phyloP scores from a whole-genome alignment of 2,329 filamentous ascomycete species.

The Westerdykella ornata region DNA sequence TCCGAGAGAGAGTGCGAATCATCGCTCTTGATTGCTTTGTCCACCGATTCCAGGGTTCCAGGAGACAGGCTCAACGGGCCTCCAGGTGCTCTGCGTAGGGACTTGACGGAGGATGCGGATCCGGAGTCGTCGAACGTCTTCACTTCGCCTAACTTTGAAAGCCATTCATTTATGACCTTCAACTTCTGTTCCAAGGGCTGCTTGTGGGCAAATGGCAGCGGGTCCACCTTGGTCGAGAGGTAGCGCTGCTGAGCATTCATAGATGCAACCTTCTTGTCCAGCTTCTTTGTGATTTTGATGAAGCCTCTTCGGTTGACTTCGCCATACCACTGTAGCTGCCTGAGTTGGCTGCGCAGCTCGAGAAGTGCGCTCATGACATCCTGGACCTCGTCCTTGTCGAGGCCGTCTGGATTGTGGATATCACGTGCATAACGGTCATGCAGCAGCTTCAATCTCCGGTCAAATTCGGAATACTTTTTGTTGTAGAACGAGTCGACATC shows the following conservation, averaged over 20 bases:
- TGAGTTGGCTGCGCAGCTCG: slow-evolving; percentile 76
- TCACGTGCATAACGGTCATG: slow-evolving; percentile 79
- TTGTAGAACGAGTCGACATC: slow-evolving; percentile 96
- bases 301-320: slow-evolving; percentile 95
- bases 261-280: slow-evolving; percentile 85
- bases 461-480: slow-evolving; percentile 81
- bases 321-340: slow-evolving; percentile 95
- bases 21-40: slow-evolving; percentile 65
- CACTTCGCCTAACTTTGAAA: slow-evolving; percentile 71
- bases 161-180: slow-evolving; percentile 79
- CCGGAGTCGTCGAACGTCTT: slow-evolving; percentile 68
- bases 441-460: slow-evolving; percentile 75
- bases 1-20: slow-evolving; percentile 52
- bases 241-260: slow-evolving; percentile 77
- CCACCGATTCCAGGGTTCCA: slow-evolving; percentile 62
- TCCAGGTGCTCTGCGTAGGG: slow-evolving; percentile 68
- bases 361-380: slow-evolving; percentile 86
- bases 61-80: slow-evolving; percentile 67
- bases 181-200: slow-evolving; percentile 51
- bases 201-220: slow-evolving; percentile 79
- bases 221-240: slow-evolving; percentile 82
- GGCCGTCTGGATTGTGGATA: slow-evolving; percentile 59
- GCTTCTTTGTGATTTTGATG: slow-evolving; percentile 97
- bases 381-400: slow-evolving; percentile 84
- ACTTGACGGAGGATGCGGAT: slow-evolving; percentile 62